A percentile compares a stretch with the other conserved stretches of the same genome.
phyloP scores from a whole-genome alignment of 768 basidiomycete species.

The Trametes gibbosa region DNA sequence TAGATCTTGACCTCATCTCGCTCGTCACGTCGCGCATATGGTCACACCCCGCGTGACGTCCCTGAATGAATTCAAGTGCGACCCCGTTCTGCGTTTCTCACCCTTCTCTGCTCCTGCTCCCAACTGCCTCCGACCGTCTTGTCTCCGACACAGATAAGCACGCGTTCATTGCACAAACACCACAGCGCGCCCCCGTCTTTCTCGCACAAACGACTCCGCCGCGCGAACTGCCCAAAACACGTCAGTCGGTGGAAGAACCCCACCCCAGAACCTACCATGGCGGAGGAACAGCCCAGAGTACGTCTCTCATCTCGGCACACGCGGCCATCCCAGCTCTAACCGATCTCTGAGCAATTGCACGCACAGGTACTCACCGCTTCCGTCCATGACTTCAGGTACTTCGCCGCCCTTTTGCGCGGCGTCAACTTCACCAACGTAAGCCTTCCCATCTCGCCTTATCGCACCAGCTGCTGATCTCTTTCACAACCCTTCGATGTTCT shows the following conservation, averaged over 20 bases:
- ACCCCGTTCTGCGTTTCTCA: background rate
- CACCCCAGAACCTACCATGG: slow-evolving; percentile 20
- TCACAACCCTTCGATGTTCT: background rate
- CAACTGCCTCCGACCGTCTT: background rate
- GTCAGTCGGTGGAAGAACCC: background rate
- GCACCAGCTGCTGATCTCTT: background rate
- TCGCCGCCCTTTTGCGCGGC: slow-evolving; percentile 74
- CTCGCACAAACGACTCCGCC: background rate
- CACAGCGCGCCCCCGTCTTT: background rate
- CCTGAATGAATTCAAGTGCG: background rate
- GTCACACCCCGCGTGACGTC: slow-evolving; percentile 8
- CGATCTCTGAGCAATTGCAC: slow-evolving; percentile 14
- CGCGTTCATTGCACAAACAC: background rate
- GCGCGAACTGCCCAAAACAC: background rate
- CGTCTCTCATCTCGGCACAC: slow-evolving; percentile 14
- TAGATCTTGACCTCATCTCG: slow-evolving; percentile 18
- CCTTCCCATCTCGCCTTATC: slow-evolving; percentile 9
- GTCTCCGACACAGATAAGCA: background rate
- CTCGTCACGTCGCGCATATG: slow-evolving; percentile 15
- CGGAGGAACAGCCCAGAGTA: slow-evolving; percentile 19
- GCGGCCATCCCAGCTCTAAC: slow-evolving; percentile 3
- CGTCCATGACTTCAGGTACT: slow-evolving; percentile 78
- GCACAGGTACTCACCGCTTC: slow-evolving; percentile 63
- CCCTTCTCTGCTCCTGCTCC: background rate
- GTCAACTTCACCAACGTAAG: slow-evolving; percentile 80